Percentiles rank a stretch among this genome's conserved stretches.
Evolutionary conservation across 176 grass and related monocot genomes (phyloP).

Genomic region (Chrysopogon serrulatus): DNA sequence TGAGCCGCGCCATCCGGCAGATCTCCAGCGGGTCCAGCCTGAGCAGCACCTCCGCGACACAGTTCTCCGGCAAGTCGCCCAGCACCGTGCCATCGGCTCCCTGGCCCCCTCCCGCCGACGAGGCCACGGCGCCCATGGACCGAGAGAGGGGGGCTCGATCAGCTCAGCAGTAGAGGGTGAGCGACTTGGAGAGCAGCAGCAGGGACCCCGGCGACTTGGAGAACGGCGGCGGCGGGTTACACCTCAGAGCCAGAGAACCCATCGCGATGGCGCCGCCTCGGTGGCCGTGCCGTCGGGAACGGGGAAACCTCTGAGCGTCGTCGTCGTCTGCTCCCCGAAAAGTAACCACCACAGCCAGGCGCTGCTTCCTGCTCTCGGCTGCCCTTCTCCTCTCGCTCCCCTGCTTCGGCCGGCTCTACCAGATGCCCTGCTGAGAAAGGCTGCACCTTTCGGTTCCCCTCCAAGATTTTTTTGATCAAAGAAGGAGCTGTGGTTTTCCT

Average conservation of each 20-base stretch:
- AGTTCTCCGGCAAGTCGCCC: slow-evolving; percentile 75
- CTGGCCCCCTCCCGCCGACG: slow-evolving; percentile 31
- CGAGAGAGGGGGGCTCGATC: not conserved
- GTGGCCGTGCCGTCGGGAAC: slow-evolving; percentile 16
- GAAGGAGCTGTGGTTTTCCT: not conserved
- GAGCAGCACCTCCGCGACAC: slow-evolving; percentile 88
- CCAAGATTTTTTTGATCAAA: not conserved
- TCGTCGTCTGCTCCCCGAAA: slow-evolving; percentile 2
- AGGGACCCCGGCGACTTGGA: slow-evolving; percentile 57
- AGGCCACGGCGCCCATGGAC: slow-evolving; percentile 56
- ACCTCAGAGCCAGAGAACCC: slow-evolving; percentile 38
- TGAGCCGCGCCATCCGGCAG: slow-evolving; percentile 69
- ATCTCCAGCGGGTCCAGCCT: slow-evolving; percentile 80
- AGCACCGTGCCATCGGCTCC: slow-evolving; percentile 33
- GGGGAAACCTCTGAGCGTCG: not conserved
- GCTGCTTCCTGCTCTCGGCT: not conserved
- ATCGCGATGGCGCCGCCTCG: slow-evolving; percentile 31
- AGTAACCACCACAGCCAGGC: not conserved
- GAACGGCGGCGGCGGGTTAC: slow-evolving; percentile 26
- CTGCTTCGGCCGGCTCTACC: not conserved
- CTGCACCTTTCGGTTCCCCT: not conserved
- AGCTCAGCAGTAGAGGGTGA: slow-evolving; percentile 60
- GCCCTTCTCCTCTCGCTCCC: not conserved
- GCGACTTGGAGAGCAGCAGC: slow-evolving; percentile 88
- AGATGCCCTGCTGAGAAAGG: not conserved